Percentiles rank a stretch among this genome's conserved stretches.
phyloP scores from a whole-genome alignment of 306 rosid genomes.

The Styphnolobium japonicum region DNA sequence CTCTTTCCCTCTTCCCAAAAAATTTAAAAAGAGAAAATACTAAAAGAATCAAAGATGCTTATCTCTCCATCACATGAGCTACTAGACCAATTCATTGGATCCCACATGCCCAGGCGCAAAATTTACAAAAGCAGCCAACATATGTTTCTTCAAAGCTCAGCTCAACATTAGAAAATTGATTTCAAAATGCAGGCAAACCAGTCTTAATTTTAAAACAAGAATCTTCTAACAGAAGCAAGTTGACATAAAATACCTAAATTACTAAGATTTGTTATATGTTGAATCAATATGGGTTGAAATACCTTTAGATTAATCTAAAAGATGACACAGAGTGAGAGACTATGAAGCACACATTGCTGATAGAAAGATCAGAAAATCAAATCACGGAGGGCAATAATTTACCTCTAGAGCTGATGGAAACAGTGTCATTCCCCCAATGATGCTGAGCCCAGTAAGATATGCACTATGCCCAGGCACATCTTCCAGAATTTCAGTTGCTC shows the following conservation, averaged over 20 bases:
- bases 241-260: not conserved
- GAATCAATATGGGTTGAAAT: not conserved
- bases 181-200: not conserved
- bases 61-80: too few species aligned
- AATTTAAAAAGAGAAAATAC: too few species aligned
- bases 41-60: too few species aligned
- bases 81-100: not conserved
- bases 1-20: too few species aligned
- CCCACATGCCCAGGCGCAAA: not conserved
- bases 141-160: not conserved
- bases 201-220: not conserved
- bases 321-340: not conserved
- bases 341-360: not conserved
- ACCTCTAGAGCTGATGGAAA: conserved; percentile 88
- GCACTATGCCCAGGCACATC: conserved; percentile 74
- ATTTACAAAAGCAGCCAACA: not conserved
- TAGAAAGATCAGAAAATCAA: not conserved
- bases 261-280: not conserved
- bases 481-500: conserved; percentile 67
- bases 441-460: conserved; percentile 80
- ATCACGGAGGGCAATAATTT: not conserved
- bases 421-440: conserved; percentile 86
- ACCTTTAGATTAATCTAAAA: not conserved
- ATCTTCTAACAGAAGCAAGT: not conserved
- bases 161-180: not conserved